Percentiles rank a stretch among this genome's conserved stretches.
These are phyloP conservation scores for Detonula confervacea DNA, from an alignment of 352 stramenopile species.

Conservation along the genomic window DNA sequence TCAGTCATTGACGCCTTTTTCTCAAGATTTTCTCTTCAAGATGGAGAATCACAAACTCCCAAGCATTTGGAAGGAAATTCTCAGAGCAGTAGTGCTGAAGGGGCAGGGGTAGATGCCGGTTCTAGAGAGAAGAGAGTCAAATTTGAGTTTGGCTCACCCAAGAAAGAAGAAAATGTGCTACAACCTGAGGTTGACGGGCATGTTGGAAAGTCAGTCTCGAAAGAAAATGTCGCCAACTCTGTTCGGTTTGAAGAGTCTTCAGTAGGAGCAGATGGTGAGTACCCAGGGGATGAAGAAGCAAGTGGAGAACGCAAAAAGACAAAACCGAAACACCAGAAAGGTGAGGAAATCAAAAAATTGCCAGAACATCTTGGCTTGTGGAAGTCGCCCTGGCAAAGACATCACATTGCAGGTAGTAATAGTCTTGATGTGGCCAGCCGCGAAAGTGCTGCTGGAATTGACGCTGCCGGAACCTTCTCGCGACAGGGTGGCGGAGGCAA, in stretches of 20 bases:
- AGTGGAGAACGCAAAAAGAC: constrained; percentile 19
- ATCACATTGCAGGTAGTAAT: not conserved
- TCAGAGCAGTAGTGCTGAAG: not conserved
- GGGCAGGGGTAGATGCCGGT: too few relatives aligned
- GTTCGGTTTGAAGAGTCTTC: not conserved
- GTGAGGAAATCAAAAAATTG: constrained; percentile 8
- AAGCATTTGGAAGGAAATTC: not conserved
- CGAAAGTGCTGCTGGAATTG: constrained; percentile 36
- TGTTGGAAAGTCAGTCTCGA: not conserved
- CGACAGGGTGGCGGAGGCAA: constrained; percentile 11
- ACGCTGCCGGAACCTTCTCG: constrained; percentile 34
- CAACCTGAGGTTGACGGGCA: not conserved
- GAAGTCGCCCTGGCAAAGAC: constrained; percentile 46
- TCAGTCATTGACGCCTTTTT: constrained; percentile 53
- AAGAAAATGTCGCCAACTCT: not conserved
- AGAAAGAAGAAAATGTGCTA: not conserved
- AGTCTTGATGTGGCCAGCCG: not conserved
- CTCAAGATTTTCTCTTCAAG: constrained; percentile 41
- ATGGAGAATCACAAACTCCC: not conserved
- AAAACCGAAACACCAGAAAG: constrained; percentile 1
- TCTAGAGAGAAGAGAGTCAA: too few relatives aligned
- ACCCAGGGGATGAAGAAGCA: constrained; percentile 4
- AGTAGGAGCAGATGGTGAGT: too few relatives aligned
- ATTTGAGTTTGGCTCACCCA: too few relatives aligned
- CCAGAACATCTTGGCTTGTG: constrained; percentile 35